Evolutionary conservation across 2,329 filamentous ascomycete genomes (phyloP), one percentile per base, ranked within the genome.

Genomic region (Cladophialophora bantiana): DNA sequence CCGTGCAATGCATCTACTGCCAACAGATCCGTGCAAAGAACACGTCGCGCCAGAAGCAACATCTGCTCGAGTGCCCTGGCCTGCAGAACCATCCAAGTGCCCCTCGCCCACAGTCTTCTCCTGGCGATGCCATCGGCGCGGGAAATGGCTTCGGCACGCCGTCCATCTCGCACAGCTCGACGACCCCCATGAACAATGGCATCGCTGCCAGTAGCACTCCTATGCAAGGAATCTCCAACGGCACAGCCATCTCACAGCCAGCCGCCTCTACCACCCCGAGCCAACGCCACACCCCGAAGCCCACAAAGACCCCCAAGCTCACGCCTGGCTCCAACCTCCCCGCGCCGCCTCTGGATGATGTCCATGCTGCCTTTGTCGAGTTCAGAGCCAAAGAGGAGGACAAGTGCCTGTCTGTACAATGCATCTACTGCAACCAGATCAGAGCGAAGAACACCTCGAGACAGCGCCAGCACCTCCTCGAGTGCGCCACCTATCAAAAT

Each of bases 1-100:
- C 82, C 53, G 82, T 83, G 26, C 82, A 83, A 77, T 84, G 82
- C 75, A 83, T 83, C 75, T 83, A 84, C 73, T 84, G 82, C 69
- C 82, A 83, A 73, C 81, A 83, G 74, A 83, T 83, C 65, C 80
- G 82, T 68, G 82, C 82, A 74, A 84, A 84, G 77, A 84, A 84
- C 71, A 84, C 82, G 64, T 83, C 80, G 67, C 81, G 82, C 68
- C 82, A 83, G 76, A 83, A 83, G 73, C 80, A 83, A 72, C 82
- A 84, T 72, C 75, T 83, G 18, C 81, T 83, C 64, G 82, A 83
- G 72, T 84, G 82, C 71, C 82, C 81, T 58, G 81, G 80, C 65
- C 75, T 83, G 40, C 80, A 80, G 62, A 81, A 81, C 64, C 80
- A 82, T 70, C 75, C 78, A 62, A 80, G 79, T 71, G 77, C 78